Evolutionary conservation across 345 rosid species (phyloP).

Genomic region (Abelmoschus esculentus): DNA sequence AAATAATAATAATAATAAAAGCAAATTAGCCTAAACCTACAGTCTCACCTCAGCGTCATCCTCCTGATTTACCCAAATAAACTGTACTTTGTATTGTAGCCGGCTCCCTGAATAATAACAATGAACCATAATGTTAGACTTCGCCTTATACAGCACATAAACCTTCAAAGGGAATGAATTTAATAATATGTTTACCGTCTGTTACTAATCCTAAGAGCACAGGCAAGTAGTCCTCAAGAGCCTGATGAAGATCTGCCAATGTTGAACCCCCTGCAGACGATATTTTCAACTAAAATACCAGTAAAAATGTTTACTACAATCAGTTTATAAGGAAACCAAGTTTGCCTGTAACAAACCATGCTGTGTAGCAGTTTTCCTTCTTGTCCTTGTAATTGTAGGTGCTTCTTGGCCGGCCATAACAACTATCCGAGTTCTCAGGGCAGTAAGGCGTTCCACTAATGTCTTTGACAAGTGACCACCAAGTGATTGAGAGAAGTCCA

Average conservation of each 20-base stretch:
- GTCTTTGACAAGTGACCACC: conserved; percentile 63
- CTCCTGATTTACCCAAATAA: conserved; percentile 92
- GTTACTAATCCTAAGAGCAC: conserved; percentile 78
- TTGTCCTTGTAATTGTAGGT: conserved; percentile 83
- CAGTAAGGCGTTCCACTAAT: conserved; percentile 72
- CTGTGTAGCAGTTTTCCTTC: conserved; percentile 88
- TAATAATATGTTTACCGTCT: conserved; percentile 49
- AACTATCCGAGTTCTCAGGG: conserved; percentile 85
- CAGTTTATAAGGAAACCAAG: background rate
- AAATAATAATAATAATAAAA: conserved; percentile 5
- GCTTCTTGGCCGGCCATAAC: conserved; percentile 99
- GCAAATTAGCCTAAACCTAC: background rate
- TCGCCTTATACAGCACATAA: conserved; percentile 4
- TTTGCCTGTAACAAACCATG: conserved; percentile 53
- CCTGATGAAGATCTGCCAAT: conserved; percentile 89
- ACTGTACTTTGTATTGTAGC: conserved; percentile 66
- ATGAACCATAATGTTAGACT: conserved; percentile 10
- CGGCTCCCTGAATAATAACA: conserved; percentile 48
- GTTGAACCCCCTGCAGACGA: conserved; percentile 74
- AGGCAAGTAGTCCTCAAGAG: conserved; percentile 96
- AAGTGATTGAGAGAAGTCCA: conserved; percentile 66
- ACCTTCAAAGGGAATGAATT: background rate
- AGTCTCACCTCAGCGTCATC: conserved; percentile 79
- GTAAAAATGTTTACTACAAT: background rate
- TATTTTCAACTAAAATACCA: conserved; percentile 17